phyloP scores from a whole-genome alignment of 371 early-diverging fungal species.

The Actinomucor elegans region DNA sequence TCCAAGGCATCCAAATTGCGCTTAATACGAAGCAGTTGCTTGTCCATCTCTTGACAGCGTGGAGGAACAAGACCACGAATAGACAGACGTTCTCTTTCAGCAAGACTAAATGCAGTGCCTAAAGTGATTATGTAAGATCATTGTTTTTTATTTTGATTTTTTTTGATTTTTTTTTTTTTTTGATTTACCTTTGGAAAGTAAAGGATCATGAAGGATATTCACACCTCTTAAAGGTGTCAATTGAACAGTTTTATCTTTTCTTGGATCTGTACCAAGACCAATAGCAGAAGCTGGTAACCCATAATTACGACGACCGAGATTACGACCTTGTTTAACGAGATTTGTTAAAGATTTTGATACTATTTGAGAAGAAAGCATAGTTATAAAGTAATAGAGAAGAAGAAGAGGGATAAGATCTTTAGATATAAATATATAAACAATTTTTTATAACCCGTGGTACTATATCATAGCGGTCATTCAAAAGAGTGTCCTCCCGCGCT shows the following conservation, averaged over 20 bases:
- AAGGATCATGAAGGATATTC: conserved; percentile 60
- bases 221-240: conserved; percentile 57
- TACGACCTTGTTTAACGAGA: not conserved
- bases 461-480: too few species aligned
- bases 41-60: conserved; percentile 66
- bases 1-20: conserved; percentile 59
- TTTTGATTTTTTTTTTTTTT: too few species aligned
- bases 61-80: conserved; percentile 68
- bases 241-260: conserved; percentile 60
- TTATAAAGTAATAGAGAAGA: not conserved
- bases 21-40: conserved; percentile 59
- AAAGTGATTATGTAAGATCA: too few species aligned
- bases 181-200: conserved; percentile 55
- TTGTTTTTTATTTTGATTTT: too few species aligned
- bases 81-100: conserved; percentile 64
- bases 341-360: not conserved
- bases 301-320: conserved; percentile 9
- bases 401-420: not conserved
- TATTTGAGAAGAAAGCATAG: not conserved
- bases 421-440: not conserved
- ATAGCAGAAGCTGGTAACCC: conserved; percentile 20
- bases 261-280: conserved; percentile 41
- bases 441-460: not conserved
- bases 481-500: too few species aligned
- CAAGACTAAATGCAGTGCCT: conserved; percentile 65